phyloP scores from a whole-genome alignment of 2,329 filamentous ascomycete genomes.

The Colletotrichum siamense region DNA sequence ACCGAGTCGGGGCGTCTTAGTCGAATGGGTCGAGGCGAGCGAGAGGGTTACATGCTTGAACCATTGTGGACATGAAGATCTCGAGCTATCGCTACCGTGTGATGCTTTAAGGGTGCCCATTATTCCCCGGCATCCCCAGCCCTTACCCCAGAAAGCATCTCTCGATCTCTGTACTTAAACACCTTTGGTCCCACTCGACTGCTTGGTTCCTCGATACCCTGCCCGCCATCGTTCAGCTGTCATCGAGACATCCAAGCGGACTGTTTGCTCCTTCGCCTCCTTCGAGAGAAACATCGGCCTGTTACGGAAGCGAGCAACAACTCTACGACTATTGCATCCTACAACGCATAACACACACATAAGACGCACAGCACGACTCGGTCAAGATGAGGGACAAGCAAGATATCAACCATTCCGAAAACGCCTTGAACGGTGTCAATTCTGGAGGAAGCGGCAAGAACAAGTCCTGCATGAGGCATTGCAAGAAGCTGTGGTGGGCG shows the following conservation, averaged over 20 bases:
- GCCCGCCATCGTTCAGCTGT: neutral
- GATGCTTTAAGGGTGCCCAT: slow-evolving; percentile 3
- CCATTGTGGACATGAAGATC: slow-evolving; percentile 10
- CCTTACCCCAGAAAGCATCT: slow-evolving; percentile 17
- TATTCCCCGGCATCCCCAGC: slow-evolving; percentile 6
- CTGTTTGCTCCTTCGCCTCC: neutral
- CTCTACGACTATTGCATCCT: neutral
- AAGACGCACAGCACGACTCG: neutral
- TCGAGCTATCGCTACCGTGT: slow-evolving; percentile 12
- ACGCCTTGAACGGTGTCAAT: slow-evolving; percentile 24
- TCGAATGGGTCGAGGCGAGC: slow-evolving; percentile 1
- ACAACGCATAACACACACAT: neutral
- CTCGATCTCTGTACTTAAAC: slow-evolving; percentile 20
- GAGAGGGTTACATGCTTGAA: slow-evolving; percentile 9
- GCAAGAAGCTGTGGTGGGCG: slow-evolving; percentile 66
- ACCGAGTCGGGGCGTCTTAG: neutral
- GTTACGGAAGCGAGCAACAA: neutral
- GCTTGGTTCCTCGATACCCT: neutral
- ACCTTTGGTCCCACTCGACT: slow-evolving; percentile 6
- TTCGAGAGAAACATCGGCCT: neutral
- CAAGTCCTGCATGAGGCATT: slow-evolving; percentile 50
- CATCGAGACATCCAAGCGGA: neutral
- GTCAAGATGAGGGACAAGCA: slow-evolving; percentile 44
- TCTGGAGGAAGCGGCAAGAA: slow-evolving; percentile 33
- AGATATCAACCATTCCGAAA: slow-evolving; percentile 40